Percentiles rank a stretch among this genome's conserved stretches.
phyloP scores from a whole-genome alignment of 805 yeast genomes.

The Ascoidea asiatica region DNA sequence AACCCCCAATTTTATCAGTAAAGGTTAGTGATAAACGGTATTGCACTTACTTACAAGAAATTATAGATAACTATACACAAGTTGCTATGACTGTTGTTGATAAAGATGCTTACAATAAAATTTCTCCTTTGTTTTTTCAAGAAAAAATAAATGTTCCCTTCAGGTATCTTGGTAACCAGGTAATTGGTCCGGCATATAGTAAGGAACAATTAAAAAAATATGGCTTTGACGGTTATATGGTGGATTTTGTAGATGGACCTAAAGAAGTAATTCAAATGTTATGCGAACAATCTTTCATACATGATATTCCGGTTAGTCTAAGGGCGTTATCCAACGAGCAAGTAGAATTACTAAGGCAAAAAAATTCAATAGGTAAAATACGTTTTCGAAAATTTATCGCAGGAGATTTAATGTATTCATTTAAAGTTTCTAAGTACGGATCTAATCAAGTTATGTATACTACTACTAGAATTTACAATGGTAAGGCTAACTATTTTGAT shows the following conservation, averaged over 20 bases:
- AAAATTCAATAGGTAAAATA: slow-evolving; percentile 25
- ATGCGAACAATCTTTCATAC: slow-evolving; percentile 32
- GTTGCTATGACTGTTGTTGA: slow-evolving; percentile 51
- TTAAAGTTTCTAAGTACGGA: slow-evolving; percentile 54
- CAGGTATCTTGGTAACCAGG: slow-evolving; percentile 27
- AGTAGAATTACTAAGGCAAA: slow-evolving; percentile 22
- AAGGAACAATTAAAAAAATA: slow-evolving; percentile 22
- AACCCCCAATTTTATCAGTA: slow-evolving; percentile 64
- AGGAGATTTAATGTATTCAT: slow-evolving; percentile 36
- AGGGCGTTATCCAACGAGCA: slow-evolving; percentile 28
- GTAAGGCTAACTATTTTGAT: slow-evolving; percentile 9
- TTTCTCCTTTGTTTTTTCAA: slow-evolving; percentile 30
- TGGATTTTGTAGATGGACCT: slow-evolving; percentile 68
- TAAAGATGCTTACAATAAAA: slow-evolving; percentile 31
- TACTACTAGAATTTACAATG: slow-evolving; percentile 11
- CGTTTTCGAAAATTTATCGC: slow-evolving; percentile 45
- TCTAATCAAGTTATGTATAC: slow-evolving; percentile 28
- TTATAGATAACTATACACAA: slow-evolving; percentile 38
- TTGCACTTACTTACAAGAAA: slow-evolving; percentile 43
- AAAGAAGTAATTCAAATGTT: slow-evolving; percentile 57
- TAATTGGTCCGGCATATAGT: slow-evolving; percentile 15
- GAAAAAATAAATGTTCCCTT: slow-evolving; percentile 35
- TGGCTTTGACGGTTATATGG: slow-evolving; percentile 74
- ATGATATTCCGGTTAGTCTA: slow-evolving; percentile 48
- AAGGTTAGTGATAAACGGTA: slow-evolving; percentile 33